Evolutionary conservation across 169 alveolate species (phyloP).

Genomic region (Theileria equi): DNA sequence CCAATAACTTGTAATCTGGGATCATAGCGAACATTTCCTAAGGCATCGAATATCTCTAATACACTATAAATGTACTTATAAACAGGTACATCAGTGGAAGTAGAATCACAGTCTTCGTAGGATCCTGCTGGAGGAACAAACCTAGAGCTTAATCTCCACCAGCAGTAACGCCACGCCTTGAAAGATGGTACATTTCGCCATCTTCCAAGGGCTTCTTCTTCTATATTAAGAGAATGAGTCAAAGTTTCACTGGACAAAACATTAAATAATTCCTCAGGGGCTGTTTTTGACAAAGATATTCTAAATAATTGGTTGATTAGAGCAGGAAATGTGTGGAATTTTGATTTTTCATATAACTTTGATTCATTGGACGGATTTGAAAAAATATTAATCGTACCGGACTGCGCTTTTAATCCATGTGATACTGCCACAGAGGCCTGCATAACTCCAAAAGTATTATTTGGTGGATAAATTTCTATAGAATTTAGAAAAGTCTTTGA

Average conservation of each 20-base stretch:
- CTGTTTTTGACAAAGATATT: slow-evolving; percentile 9
- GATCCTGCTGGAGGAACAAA: too few relatives aligned
- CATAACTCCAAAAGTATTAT: background rate
- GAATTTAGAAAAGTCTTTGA: too few relatives aligned
- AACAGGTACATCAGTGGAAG: slow-evolving; percentile 1
- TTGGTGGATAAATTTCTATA: background rate
- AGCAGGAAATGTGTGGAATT: background rate
- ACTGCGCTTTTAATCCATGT: background rate
- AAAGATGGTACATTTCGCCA: slow-evolving; percentile 34
- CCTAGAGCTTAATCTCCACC: too few relatives aligned
- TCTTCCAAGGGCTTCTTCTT: background rate
- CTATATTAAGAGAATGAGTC: background rate
- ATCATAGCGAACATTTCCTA: slow-evolving; percentile 59
- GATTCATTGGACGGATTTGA: background rate
- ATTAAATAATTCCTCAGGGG: slow-evolving; percentile 19
- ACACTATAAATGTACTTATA: slow-evolving; percentile 16
- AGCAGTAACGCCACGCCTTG: slow-evolving; percentile 28
- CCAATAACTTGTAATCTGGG: slow-evolving; percentile 28
- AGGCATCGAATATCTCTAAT: slow-evolving; percentile 43
- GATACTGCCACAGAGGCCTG: background rate
- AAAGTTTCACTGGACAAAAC: slow-evolving; percentile 9
- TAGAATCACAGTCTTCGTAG: background rate
- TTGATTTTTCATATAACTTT: too few relatives aligned
- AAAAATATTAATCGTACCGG: background rate
- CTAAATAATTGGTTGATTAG: slow-evolving; percentile 30